phyloP scores from a whole-genome alignment of 805 yeast species.

The Zygosaccharomyces lentus region DNA sequence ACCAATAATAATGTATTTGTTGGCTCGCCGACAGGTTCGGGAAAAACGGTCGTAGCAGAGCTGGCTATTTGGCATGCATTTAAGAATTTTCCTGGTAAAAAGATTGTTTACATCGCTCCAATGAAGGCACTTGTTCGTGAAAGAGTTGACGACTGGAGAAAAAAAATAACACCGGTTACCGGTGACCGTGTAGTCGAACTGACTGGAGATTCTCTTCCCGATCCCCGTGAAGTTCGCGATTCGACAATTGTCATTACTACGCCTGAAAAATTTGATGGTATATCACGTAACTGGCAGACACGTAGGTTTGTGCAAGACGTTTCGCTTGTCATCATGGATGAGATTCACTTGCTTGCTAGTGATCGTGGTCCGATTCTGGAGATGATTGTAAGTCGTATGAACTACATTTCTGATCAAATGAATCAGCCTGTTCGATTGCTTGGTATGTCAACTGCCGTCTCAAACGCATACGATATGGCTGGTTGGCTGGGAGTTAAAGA shows the following conservation, averaged over 20 bases:
- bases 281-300: conserved; percentile 81
- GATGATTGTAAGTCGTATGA: conserved; percentile 88
- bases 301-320: conserved; percentile 85
- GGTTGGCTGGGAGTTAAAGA: conserved; percentile 87
- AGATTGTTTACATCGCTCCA: conserved; percentile 90
- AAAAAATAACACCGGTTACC: conserved; percentile 80
- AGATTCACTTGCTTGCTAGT: conserved; percentile 93
- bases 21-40: conserved; percentile 98
- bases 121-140: conserved; percentile 94
- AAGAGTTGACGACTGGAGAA: conserved; percentile 84
- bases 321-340: conserved; percentile 86
- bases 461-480: conserved; percentile 89
- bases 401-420: conserved; percentile 51
- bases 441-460: conserved; percentile 91
- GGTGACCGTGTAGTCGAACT: conserved; percentile 85
- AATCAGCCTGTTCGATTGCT: conserved; percentile 84
- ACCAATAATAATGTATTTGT: conserved; percentile 75
- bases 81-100: conserved; percentile 71
- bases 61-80: conserved; percentile 97
- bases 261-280: conserved; percentile 97
- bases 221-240: conserved; percentile 69
- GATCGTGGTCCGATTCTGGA: conserved; percentile 98
- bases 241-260: conserved; percentile 91
- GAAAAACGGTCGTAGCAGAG: conserved; percentile 96
- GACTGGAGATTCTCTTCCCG: conserved; percentile 93